Base-by-base conservation (phyloP, 805 yeast species). In the Metschnikowia bowlesiae region DNA sequence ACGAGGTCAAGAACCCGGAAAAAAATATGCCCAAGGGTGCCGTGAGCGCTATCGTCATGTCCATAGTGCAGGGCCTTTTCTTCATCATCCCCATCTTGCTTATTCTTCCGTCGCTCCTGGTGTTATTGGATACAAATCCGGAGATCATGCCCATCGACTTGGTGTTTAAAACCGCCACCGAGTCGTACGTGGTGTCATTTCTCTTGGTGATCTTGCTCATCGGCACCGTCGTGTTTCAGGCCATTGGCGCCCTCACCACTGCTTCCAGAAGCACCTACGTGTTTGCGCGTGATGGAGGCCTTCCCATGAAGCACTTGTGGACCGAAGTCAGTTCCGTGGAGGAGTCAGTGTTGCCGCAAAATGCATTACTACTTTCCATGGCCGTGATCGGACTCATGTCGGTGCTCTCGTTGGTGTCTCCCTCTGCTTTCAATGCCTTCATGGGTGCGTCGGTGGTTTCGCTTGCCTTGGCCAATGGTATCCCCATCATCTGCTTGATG, bases 221-320 rank as follows among this genome's bases (percentile, higher is more conserved):
- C 43, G 94, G 88, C 0, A 85, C 89, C 16, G 79, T 84, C 28
- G 61, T 85, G 8, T 87, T 87, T 65, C 89, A 89, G 34, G 85
- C 90, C 2, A 82, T 88, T 45, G 91, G 95, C 4, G 79, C 92
- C 1, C 73, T 86, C 34, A 87, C 94, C 1, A 85, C 95, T 0
- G 87, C 90, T 2, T 86, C 94, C 2, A 78, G 95, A 75, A 79
- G 85, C n/a, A 87, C 89, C 0, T 87, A 80, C 63, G 85, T 89
- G 28, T 83, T 88, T 69, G 89, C 92, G 47, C 78, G 96, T 69
- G 96, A 88, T 64, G 87, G 84, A 35, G 96, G 90, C 0, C 66
- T 88, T 40, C 95, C 95, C 1, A 79, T 73, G 57, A 78, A 81
- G 49, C 72, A 78, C 10, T 58, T 78, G 13, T 87, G 91, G 89